Conservation (phyloP, 768 basidiomycete species). For the Auriculariales sp. region DNA sequence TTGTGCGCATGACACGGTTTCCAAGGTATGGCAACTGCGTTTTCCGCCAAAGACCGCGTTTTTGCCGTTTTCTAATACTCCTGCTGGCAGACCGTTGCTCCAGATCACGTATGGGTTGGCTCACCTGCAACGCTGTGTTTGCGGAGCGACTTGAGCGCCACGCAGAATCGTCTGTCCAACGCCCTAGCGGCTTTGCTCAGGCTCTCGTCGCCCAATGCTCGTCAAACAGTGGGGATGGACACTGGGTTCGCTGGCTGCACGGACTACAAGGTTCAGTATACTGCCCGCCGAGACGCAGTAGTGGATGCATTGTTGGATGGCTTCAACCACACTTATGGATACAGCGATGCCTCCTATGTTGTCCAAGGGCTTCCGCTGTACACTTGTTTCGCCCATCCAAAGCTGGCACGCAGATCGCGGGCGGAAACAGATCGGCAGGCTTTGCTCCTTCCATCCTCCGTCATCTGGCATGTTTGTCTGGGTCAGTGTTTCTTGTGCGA, state of each 20-base stretch:
- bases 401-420: slow-evolving; percentile 3
- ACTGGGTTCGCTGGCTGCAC: slow-evolving; percentile 66
- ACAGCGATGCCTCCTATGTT: slow-evolving; percentile 9
- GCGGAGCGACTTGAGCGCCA: slow-evolving; percentile 60
- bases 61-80: not conserved
- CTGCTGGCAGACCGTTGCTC: slow-evolving; percentile 50
- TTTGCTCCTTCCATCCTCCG: slow-evolving; percentile 63
- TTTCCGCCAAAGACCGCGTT: too few species aligned
- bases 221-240: slow-evolving; percentile 45
- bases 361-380: slow-evolving; percentile 29
- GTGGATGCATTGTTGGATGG: slow-evolving; percentile 48
- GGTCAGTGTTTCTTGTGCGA: slow-evolving; percentile 24
- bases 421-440: slow-evolving; percentile 16
- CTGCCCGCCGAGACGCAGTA: slow-evolving; percentile 41
- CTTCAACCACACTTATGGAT: slow-evolving; percentile 37
- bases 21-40: slow-evolving; percentile 55
- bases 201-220: slow-evolving; percentile 47
- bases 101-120: slow-evolving; percentile 71
- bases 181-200: slow-evolving; percentile 17
- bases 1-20: slow-evolving; percentile 75
- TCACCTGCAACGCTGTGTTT: slow-evolving; percentile 62
- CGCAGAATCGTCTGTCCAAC: slow-evolving; percentile 53
- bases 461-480: slow-evolving; percentile 76
- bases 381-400: slow-evolving; percentile 27
- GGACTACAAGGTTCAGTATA: slow-evolving; percentile 45